phyloP scores from a whole-genome alignment of 176 grass and related monocot genomes.

The Aegilops speltoides region DNA sequence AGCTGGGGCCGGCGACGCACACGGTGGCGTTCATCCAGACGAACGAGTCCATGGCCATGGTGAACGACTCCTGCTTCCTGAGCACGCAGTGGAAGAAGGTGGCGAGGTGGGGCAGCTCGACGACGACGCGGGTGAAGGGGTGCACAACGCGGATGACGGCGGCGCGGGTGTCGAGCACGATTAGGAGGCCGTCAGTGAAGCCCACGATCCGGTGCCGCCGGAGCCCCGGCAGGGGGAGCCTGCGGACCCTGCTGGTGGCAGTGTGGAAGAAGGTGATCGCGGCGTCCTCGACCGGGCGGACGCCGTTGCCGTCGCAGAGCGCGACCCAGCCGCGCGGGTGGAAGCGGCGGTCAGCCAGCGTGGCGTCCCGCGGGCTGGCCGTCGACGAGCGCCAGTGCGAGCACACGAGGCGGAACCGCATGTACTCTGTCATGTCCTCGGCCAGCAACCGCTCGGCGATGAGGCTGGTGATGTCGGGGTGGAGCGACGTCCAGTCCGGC shows the following conservation, averaged over 20 bases:
- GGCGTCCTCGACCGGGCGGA: background rate
- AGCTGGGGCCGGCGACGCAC: background rate
- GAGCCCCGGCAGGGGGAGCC: background rate
- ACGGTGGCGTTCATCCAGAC: background rate
- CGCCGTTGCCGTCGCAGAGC: conserved; percentile 1
- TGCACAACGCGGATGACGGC: background rate
- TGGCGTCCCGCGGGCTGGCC: background rate
- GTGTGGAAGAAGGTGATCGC: conserved; percentile 7
- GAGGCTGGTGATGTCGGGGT: conserved; percentile 1
- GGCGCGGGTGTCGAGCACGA: background rate
- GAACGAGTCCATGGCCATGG: background rate
- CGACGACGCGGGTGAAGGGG: background rate
- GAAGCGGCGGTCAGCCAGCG: conserved; percentile 8
- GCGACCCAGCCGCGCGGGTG: conserved; percentile 2
- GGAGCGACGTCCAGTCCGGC: background rate
- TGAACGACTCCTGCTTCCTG: background rate
- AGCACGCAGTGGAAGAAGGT: background rate
- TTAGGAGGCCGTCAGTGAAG: background rate
- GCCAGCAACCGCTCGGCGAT: background rate
- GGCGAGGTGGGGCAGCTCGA: background rate
- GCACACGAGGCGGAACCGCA: background rate
- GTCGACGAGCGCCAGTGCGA: conserved; percentile 1
- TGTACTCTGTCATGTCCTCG: background rate
- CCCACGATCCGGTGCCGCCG: background rate
- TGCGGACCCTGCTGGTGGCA: background rate